These are phyloP conservation scores for Pseudogymnoascus sp. DNA, from an alignment of 2,329 filamentous ascomycete genomes.

Conservation along the genomic window DNA sequence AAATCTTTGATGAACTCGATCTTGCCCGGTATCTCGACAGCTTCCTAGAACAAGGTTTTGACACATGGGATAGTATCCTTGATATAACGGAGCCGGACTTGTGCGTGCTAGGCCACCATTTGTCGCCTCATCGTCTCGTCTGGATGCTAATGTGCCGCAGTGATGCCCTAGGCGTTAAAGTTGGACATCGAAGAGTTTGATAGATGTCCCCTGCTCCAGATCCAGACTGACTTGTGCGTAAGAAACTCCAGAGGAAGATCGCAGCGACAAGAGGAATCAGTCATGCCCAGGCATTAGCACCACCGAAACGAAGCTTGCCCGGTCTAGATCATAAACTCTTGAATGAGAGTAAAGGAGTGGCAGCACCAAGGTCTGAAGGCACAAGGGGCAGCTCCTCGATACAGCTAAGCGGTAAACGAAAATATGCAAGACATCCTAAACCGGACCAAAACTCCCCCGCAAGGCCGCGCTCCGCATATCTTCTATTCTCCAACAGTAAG, in stretches of 20 bases:
- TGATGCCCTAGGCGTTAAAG: slow-evolving; percentile 67
- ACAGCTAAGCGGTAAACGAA: slow-evolving; percentile 52
- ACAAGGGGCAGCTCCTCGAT: slow-evolving; percentile 37
- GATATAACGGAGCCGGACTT: slow-evolving; percentile 81
- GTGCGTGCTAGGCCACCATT: slow-evolving; percentile 34
- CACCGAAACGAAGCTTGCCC: slow-evolving; percentile 26
- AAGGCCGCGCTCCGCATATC: slow-evolving; percentile 72
- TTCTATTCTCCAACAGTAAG: slow-evolving; percentile 81
- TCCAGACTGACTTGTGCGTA: slow-evolving; percentile 13
- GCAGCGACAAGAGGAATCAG: slow-evolving; percentile 60
- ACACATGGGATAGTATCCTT: slow-evolving; percentile 75
- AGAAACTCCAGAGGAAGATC: slow-evolving; percentile 78
- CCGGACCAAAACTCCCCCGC: slow-evolving; percentile 74
- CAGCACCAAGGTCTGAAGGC: slow-evolving; percentile 36
- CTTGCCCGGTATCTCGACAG: slow-evolving; percentile 67
- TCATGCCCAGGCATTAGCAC: slow-evolving; percentile 30
- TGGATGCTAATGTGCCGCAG: slow-evolving; percentile 33
- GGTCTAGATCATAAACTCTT: slow-evolving; percentile 44
- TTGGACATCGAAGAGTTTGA: slow-evolving; percentile 71
- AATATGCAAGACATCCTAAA: slow-evolving; percentile 73
- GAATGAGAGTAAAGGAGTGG: slow-evolving; percentile 47
- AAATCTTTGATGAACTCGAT: slow-evolving; percentile 66
- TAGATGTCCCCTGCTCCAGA: slow-evolving; percentile 1
- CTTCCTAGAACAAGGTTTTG: slow-evolving; percentile 74
- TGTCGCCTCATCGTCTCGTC: neutral